These are phyloP conservation scores for Globisporangium viniferum DNA, from an alignment of 352 stramenopile species.

Conservation along the genomic window DNA sequence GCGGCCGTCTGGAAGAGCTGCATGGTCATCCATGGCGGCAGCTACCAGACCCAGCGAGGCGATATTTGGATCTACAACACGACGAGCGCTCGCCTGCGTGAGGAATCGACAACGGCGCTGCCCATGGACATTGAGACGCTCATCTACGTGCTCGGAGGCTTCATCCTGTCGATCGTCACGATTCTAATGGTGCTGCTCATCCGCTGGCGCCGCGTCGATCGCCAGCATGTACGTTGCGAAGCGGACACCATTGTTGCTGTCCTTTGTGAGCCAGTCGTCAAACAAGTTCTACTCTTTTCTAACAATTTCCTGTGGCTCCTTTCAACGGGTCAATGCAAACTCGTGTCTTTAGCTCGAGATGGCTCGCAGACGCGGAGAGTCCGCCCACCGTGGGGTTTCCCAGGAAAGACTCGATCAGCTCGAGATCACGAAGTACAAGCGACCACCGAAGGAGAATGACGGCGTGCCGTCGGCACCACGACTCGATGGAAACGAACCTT, in stretches of 20 bases:
- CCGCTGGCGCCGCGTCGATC: constrained; percentile 59
- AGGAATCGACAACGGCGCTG: constrained; percentile 23
- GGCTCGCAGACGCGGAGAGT: constrained; percentile 39
- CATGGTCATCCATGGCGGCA: constrained; percentile 70
- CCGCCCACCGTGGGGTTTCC: constrained; percentile 49
- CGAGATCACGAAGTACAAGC: constrained; percentile 62
- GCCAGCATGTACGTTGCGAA: constrained; percentile 38
- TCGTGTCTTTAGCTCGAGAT: constrained; percentile 37
- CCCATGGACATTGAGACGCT: constrained; percentile 62
- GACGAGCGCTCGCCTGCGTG: constrained; percentile 27
- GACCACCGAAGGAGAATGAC: constrained; percentile 6
- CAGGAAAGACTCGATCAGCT: constrained; percentile 62
- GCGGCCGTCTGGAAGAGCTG: constrained; percentile 45
- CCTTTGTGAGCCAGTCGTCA: background rate
- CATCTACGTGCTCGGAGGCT: constrained; percentile 65
- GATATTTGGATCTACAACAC: constrained; percentile 77
- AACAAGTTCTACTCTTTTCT: background rate
- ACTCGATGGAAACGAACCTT: constrained; percentile 3
- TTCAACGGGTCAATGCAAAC: background rate
- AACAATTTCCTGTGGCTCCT: background rate
- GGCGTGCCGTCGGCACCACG: background rate
- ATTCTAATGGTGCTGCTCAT: constrained; percentile 59
- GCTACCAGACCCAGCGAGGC: constrained; percentile 62
- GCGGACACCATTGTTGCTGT: background rate
- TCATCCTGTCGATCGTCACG: constrained; percentile 61